phyloP scores from a whole-genome alignment of 441 rosid genomes.

The Erodium moschatum region DNA sequence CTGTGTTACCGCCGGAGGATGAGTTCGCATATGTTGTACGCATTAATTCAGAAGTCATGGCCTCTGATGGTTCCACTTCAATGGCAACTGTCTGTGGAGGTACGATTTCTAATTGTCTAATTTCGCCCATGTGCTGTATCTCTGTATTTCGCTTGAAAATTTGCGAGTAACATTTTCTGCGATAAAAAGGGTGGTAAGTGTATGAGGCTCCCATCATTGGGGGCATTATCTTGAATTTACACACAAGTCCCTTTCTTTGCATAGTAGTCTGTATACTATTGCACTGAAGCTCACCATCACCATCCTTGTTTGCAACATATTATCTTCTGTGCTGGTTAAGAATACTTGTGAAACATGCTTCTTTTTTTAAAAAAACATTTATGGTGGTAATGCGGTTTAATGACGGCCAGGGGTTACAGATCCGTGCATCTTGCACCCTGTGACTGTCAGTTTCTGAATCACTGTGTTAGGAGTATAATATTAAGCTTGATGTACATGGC shows the following conservation, averaged over 20 bases:
- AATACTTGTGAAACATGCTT: too few species aligned
- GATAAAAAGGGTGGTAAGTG: neutral
- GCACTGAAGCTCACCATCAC: too few species aligned
- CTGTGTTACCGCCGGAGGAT: slow-evolving; percentile 85
- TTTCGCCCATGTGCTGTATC: too few species aligned
- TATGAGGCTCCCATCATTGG: neutral
- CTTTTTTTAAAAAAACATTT: too few species aligned
- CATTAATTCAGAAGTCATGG: slow-evolving; percentile 92
- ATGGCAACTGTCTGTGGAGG: slow-evolving; percentile 99
- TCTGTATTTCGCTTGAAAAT: slow-evolving; percentile 15
- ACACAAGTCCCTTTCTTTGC: slow-evolving; percentile 8
- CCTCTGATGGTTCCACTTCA: slow-evolving; percentile 97
- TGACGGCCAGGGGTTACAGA: neutral
- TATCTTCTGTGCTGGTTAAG: too few species aligned
- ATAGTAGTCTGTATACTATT: neutral
- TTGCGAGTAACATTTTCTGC: neutral
- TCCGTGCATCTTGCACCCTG: neutral
- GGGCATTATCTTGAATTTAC: neutral
- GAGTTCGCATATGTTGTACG: slow-evolving; percentile 70
- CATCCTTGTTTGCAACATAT: too few species aligned
- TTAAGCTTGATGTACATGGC: slow-evolving; percentile 14
- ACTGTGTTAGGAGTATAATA: slow-evolving; percentile 10
- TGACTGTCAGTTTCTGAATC: neutral
- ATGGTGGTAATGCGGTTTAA: neutral
- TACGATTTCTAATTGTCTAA: slow-evolving; percentile 22